phyloP scores from a whole-genome alignment of 441 rosid genomes.

The Adansonia grandidieri region DNA sequence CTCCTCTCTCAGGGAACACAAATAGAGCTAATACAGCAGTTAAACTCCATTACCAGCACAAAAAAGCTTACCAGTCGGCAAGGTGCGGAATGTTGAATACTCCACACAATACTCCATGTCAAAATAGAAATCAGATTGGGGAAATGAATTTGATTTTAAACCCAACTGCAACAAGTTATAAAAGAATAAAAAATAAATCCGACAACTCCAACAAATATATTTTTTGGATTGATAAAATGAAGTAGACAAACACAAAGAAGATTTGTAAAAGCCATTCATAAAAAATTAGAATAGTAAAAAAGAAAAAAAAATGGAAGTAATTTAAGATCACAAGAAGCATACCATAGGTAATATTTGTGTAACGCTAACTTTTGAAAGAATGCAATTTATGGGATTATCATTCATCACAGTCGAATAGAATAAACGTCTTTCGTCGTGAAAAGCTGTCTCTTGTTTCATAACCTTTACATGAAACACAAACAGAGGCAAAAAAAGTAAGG shows the following conservation, averaged over 20 bases:
- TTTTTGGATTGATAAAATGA: slow-evolving; percentile 24
- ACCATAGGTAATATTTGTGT: slow-evolving; percentile 61
- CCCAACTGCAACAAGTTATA: slow-evolving; percentile 48
- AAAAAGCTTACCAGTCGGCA: slow-evolving; percentile 55
- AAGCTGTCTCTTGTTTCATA: slow-evolving; percentile 59
- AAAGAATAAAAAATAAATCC: slow-evolving; percentile 24
- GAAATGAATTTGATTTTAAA: slow-evolving; percentile 41
- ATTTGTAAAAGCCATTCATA: slow-evolving; percentile 7
- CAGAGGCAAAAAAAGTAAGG: slow-evolving; percentile 14
- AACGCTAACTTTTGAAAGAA: slow-evolving; percentile 71
- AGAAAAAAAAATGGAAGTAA: not conserved
- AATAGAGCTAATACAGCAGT: slow-evolving; percentile 6
- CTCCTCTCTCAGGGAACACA: slow-evolving; percentile 1
- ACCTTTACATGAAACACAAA: slow-evolving; percentile 53
- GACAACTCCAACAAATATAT: slow-evolving; percentile 15
- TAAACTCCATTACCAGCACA: slow-evolving; percentile 21
- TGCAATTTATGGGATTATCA: slow-evolving; percentile 85
- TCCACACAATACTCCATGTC: slow-evolving; percentile 93
- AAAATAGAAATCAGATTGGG: slow-evolving; percentile 64
- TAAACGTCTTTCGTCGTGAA: slow-evolving; percentile 73
- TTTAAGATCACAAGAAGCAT: slow-evolving; percentile 32
- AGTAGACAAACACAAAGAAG: slow-evolving; percentile 8
- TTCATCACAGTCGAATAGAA: slow-evolving; percentile 87
- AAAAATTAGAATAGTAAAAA: slow-evolving; percentile 25
- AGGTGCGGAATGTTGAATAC: slow-evolving; percentile 76